Evolutionary conservation across 1,284 basidiomycete genomes (phyloP), one percentile per base, ranked within the genome.

Genomic region (Irpex rosettiformis): DNA sequence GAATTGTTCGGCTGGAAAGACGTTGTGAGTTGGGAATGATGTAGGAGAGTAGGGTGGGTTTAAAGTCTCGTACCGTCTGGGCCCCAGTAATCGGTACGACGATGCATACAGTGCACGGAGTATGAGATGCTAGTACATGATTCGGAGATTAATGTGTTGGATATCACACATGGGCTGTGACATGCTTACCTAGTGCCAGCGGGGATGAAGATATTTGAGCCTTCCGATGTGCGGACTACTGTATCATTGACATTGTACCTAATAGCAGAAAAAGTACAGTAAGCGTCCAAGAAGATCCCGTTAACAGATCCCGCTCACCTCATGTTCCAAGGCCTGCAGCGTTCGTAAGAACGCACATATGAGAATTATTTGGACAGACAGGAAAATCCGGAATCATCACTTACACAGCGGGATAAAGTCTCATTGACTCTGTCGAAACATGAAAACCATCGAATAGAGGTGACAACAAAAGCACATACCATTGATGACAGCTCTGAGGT

Each of bases 1-100:
- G 62, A 85, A 87, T 56, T 75, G 66, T 16, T 76, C 66, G 0
- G 80, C 79, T 83, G 45, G n/a, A 27, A 24, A 10, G 13, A 10
- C 16, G 40, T n/a, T 48, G 29, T 58, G 22, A 16, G 3, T 22
- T 43, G 47, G 3, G 22, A 10, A 8, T 3, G 29, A 47, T n/a
- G 56, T 7, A 48, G 24, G 25, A 7, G 28, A 27, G 47, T 27
- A 13, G n/a, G 33, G 6, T 16, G 11, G 10, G 22, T 28, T n/a
- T n/a, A 33, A 7, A 47, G 18, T 53, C 58, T 8, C 33, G 11
- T 29, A 61, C 63, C 63, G 43, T 65, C 63, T 60, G n/a, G 70
- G 62, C 70, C 70, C 70, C 70, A 72, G 49, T 65, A 67, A 29
- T 72, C 69, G 49, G 61, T 65, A 18, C 66, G 61, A 8, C 69